Evolutionary conservation across 1,284 basidiomycete genomes (phyloP), one percentile per base, ranked within the genome.

Genomic region (Moesziomyces parantarcticus): DNA sequence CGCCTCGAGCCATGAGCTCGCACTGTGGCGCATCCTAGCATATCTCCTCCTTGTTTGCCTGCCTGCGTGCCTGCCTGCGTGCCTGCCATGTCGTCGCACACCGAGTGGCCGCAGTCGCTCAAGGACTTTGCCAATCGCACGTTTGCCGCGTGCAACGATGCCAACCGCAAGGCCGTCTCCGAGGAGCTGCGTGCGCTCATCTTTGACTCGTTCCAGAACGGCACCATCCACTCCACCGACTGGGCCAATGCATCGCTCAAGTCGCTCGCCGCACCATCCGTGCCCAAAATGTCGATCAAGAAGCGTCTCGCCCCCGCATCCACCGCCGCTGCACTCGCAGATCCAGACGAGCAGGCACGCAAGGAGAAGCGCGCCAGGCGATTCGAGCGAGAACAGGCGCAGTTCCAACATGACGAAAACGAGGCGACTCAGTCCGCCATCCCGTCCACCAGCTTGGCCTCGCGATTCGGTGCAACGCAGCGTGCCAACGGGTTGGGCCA

Each of bases 151-250:
- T 85, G 84, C 67, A 85, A 75, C 11, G 84, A 85, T 51, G 61
- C 79, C 10, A 86, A 86, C 56, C 73, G 84, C 11, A 62, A 75
- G 29, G 80, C 80, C 3, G 85, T 85, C 48, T 85, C 85, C 57
- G 73, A 80, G n/a, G 85, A 86, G 66, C 79, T 86, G 25, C 83
- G 85, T 56, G 71, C 70, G 14, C 76, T 84, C 44, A 85, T 86
- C 63, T 85, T 85, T 60, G 61, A 81, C 25, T 84, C 84, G 0
- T 85, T 83, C 61, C 78, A 83, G 52, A 88, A 89, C 78, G 89
- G 92, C 83, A 89, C 91, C 8, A 87, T 96, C 39, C 92, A 92
- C 90, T 92, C 91, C 32, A 94, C 90, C 56, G 92, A 96, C 84
- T 96, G 93, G 93, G 85, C 87, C 26, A 89, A 88, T 43, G 88